Evolutionary conservation across 176 grass and related monocot species (phyloP), one percentile per base, ranked within the genome.

Genomic region (Hyparrhenia diplandra): DNA sequence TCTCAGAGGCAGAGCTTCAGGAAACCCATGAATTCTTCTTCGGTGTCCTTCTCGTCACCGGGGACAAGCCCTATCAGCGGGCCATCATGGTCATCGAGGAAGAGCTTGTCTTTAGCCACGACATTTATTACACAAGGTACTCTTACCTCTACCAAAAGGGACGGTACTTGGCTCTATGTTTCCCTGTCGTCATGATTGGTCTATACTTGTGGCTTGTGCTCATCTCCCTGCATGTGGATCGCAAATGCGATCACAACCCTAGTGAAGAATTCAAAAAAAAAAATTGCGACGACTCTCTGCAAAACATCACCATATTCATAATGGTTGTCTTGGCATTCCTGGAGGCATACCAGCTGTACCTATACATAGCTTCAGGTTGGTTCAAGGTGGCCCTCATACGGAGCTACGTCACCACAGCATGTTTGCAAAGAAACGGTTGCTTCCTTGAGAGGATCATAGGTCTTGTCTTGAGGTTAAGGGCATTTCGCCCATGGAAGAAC

Each of bases 301-400:
- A 3, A 43, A 13, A 9, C 37, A 43, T 2, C 12, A 66, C 76
- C 1, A 1, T 67, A 13, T 2, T 52, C 3, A 5, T 67, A 49
- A 67, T 10, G 10, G 29, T 32, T 8, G 12, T 49, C 10, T 17
- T 79, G 17, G 62, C 62, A 10, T 51, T 79, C 41, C 32, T 67
- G 29, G 76, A 79, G 62, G 28, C 0, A 34, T 79, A 34, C 27
- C 76, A n/a, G n/a, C n/a, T n/a, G n/a, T n/a, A n/a, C n/a, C n/a
- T n/a, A n/a, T n/a, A n/a, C n/a, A n/a, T n/a, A 79, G 42, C 10
- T 79, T 79, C 76, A 25, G 40, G 43, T 17, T 51, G 42, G 76
- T 52, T 65, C 60, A 79, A 79, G 76, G 76, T 79, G 76, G 62
- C 42, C 0, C 21, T 52, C 5, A 79, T 79, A 42, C 42, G 10